Evolutionary conservation across 306 rosid species (phyloP).

Genomic region (Elaeagnus macrophylla): DNA sequence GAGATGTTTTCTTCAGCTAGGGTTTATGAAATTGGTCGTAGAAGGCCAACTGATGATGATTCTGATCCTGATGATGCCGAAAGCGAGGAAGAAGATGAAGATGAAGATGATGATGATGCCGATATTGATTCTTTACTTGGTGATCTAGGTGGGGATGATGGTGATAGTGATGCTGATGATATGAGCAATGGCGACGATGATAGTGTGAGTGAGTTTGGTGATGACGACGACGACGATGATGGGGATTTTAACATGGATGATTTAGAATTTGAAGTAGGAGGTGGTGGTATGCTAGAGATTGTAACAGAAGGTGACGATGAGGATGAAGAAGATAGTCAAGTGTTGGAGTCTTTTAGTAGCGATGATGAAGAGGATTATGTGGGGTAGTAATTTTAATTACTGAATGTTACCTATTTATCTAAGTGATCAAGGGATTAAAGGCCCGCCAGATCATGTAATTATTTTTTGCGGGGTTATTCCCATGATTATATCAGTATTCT

Average conservation of each 20-base stretch:
- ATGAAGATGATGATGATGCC: conserved; percentile 42
- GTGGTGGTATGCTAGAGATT: conserved; percentile 52
- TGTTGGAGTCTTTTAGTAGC: conserved; percentile 51
- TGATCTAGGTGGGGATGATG: conserved; percentile 77
- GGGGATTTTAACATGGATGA: conserved; percentile 67
- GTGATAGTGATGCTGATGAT: conserved; percentile 67
- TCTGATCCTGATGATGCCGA: conserved; percentile 98
- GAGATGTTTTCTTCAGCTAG: conserved; percentile 91
- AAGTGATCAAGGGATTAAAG: not conserved
- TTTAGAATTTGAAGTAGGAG: conserved; percentile 49
- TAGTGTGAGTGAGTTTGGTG: conserved; percentile 49
- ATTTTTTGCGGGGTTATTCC: conserved; percentile 23
- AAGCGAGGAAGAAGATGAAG: conserved; percentile 84
- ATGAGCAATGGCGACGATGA: conserved; percentile 65
- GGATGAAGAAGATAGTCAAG: conserved; percentile 70
- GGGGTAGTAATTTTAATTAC: conserved; percentile 51
- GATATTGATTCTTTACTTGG: conserved; percentile 63
- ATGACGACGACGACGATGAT: conserved; percentile 47
- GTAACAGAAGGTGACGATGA: conserved; percentile 69
- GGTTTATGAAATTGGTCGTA: conserved; percentile 82
- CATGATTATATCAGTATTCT: conserved; percentile 18
- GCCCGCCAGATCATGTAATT: conserved; percentile 35
- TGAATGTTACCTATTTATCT: conserved; percentile 20
- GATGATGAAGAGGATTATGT: conserved; percentile 64
- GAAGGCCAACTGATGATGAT: conserved; percentile 89